These are phyloP conservation scores for Bruguiera gymnorhiza DNA, from an alignment of 345 rosid genomes.

Conservation along the genomic window DNA sequence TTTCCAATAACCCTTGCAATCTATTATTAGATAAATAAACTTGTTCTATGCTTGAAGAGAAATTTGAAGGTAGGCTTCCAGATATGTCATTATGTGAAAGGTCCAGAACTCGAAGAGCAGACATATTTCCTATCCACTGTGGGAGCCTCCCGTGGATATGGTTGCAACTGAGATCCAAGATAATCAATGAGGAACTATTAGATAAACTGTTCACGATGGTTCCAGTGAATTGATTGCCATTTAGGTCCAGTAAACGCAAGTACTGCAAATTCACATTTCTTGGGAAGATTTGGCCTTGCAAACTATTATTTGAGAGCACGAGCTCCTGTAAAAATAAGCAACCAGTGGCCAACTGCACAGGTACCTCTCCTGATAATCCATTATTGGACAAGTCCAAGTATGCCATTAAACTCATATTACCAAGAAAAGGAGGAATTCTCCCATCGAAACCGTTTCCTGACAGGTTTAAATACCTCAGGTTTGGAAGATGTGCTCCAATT, in stretches of 20 bases:
- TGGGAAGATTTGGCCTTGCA: background rate
- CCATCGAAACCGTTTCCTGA: no score
- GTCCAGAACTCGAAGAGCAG: background rate
- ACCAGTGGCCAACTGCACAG: background rate
- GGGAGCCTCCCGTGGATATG: background rate
- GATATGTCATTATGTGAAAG: background rate
- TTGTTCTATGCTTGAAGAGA: background rate
- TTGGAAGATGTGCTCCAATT: no score
- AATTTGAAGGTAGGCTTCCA: background rate
- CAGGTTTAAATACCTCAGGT: no score
- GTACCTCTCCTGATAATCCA: background rate
- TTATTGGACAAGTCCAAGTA: background rate
- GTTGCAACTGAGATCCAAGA: slow-evolving; percentile 1
- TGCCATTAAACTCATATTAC: background rate
- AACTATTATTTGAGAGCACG: background rate
- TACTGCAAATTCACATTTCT: background rate
- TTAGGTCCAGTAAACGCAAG: background rate
- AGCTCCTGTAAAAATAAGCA: background rate
- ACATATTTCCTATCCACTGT: background rate
- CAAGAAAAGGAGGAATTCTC: no score
- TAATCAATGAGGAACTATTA: background rate
- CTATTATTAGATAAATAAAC: background rate
- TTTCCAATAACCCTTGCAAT: no score
- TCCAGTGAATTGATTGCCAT: background rate
- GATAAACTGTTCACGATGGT: background rate